Evolutionary conservation across 2,329 filamentous ascomycete genomes (phyloP).

Genomic region (Colletotrichum sp.): DNA sequence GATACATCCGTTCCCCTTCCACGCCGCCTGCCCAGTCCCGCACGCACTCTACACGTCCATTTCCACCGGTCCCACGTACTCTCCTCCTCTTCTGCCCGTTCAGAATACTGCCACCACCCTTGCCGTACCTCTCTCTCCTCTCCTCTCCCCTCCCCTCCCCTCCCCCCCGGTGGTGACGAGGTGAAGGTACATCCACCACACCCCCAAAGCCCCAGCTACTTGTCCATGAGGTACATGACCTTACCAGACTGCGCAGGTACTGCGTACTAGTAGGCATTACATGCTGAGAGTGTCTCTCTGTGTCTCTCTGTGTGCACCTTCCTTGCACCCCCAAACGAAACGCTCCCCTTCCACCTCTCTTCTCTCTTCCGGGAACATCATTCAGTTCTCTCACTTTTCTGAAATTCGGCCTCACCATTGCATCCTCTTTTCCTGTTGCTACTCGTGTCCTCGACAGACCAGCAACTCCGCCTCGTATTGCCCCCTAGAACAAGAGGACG

Average conservation of each 20-base stretch:
- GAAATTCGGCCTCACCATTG: not conserved
- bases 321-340: constrained; percentile 19
- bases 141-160: not conserved
- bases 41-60: not conserved
- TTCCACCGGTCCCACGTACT: not conserved
- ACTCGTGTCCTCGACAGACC: not conserved
- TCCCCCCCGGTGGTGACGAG: not conserved
- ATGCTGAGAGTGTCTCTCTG: not conserved
- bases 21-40: not conserved
- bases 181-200: not conserved
- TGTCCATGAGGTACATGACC: not conserved
- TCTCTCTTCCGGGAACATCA: not conserved
- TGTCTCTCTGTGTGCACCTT: not conserved
- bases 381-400: constrained; percentile 1
- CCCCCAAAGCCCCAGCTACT: not conserved
- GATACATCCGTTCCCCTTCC: not conserved
- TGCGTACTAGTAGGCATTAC: not conserved
- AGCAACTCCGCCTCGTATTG: not conserved
- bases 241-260: not conserved
- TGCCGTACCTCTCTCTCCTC: not conserved
- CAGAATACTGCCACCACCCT: not conserved
- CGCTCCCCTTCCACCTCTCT: constrained; percentile 4
- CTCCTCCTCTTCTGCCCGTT: not conserved
- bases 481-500: not conserved
- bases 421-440: not conserved